Evolutionary conservation across 2,329 filamentous ascomycete species (phyloP), one percentile per base, ranked within the genome.

Genomic region (Onygena corvina): DNA sequence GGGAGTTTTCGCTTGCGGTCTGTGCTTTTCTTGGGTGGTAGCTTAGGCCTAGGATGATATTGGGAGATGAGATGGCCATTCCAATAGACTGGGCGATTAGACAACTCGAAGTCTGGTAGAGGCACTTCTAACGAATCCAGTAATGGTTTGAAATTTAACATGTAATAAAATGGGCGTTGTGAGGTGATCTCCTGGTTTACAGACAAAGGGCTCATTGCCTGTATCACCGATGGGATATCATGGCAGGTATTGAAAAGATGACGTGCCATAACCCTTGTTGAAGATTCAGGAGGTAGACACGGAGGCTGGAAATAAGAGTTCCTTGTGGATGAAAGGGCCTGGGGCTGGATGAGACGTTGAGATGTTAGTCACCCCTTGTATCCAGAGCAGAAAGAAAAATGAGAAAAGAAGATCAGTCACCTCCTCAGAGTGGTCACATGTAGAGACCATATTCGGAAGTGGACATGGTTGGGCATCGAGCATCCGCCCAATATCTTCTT

Each of bases 161-260:
- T 56, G 34, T 50, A 56, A 44, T 50, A 54, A 21, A 29, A 42
- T n/a, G 42, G 47, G 14, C 44, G 40, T 8, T 31, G 14, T 20
- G 34, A 23, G 1, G 48, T 27, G 4, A 9, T 18, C 7, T 6
- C 18, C n/a, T 33, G 29, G 14, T 47, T 18, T 12, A 14, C n/a
- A 1, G 48, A 18, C 11, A 7, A 33, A 35, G 52, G 52, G 27
- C 54, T 54, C 50, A 56, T 52, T 4, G 52, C 50, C 23, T 48
- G 44, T 27, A 56, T 47, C 14, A 52, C 45, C 14, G 48, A 40
- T 38, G 42, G 12, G 23, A 54, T 53, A 51, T 54, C 52, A 11
- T 3, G 2, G 46, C 54, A 56, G 20, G 52, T 54, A 18, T 53
- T 49, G 30, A 52, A 50, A 30, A 56, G 49, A 44, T 56, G 50